Base-by-base conservation (phyloP, 305 asterid genomes). In the Petunia hybrid region DNA sequence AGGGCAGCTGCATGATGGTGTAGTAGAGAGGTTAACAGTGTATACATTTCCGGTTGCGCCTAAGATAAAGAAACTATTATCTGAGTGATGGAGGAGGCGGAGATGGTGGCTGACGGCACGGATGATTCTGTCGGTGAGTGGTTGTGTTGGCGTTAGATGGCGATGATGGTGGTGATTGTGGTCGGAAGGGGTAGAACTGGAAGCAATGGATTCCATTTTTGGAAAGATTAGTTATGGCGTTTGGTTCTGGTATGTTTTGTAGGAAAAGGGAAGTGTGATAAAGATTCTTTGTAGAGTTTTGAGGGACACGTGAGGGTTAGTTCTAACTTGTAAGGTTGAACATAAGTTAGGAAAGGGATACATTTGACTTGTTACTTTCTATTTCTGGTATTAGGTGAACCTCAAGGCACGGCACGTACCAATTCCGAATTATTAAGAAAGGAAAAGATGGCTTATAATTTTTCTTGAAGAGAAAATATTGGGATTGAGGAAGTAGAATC, bases 31-130 rank as follows among this genome's bases (percentile, higher is more conserved):
- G 85, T 63, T 89, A 56, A 94, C 97, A 4, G 97, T 89, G 91
- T 95, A 95, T 57, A 94, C 98, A 81, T 95, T 95, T 0, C 97
- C 98, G 53, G 98, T 94, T 77, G 96, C 93, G 63, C 98, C 97
- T 76, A 90, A 87, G 83, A 93, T 57, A 84, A 87, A 92, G 88
- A 91, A 93, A 39, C 83, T 80, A 75, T 97, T 81, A 82, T 87
- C 94, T 31, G 88, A 73, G 75, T 91, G 90, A 90, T 91, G 97
- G 88, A 93, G 97, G 89, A 95, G 97, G 71, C 89, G 90, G 82
- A 95, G 93, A 39, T 88, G 98, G 89, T 93, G 99, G 82, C 87
- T 84, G 14, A 91, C 85, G 51, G 98, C 98, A 39, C 98, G 93
- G 86, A 90, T 79, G 81, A 95, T 61, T 4, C 98, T 89, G 61